Evolutionary conservation across 1,284 basidiomycete genomes (phyloP).

Genomic region (Somion occarium): DNA sequence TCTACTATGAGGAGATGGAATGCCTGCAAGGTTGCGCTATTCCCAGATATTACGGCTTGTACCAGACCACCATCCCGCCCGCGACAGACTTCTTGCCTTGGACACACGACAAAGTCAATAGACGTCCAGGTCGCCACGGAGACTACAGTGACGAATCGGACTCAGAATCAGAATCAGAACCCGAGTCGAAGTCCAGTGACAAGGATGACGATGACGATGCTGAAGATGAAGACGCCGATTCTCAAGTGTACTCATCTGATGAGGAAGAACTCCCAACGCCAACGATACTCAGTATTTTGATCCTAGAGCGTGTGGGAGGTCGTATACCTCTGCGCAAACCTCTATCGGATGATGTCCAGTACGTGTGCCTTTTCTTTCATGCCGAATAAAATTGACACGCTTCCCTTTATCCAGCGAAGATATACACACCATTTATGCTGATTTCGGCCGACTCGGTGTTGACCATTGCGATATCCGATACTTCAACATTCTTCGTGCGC

Average conservation of each 20-base stretch:
- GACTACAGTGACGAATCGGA: too few species aligned
- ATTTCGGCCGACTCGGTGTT: not conserved
- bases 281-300: not conserved
- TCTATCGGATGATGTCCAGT: too few species aligned
- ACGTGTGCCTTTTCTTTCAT: too few species aligned
- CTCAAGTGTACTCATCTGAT: too few species aligned
- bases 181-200: too few species aligned
- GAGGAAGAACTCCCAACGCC: not conserved
- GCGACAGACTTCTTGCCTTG: not conserved
- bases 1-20: slow-evolving; percentile 10
- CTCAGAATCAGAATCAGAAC: too few species aligned
- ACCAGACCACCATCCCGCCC: not conserved
- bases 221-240: too few species aligned
- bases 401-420: too few species aligned
- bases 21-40: slow-evolving; percentile 8
- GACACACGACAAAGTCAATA: too few species aligned
- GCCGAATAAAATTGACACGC: too few species aligned
- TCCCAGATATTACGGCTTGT: slow-evolving; percentile 7
- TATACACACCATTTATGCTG: not conserved
- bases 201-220: too few species aligned
- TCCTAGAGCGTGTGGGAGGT: not conserved
- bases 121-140: too few species aligned
- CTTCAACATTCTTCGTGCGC: slow-evolving; percentile 2
- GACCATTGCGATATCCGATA: slow-evolving; percentile 7
- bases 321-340: not conserved